Percentiles rank a stretch among this genome's conserved stretches.
phyloP scores from a whole-genome alignment of 306 rosid genomes.

The Vigna trinervia region DNA sequence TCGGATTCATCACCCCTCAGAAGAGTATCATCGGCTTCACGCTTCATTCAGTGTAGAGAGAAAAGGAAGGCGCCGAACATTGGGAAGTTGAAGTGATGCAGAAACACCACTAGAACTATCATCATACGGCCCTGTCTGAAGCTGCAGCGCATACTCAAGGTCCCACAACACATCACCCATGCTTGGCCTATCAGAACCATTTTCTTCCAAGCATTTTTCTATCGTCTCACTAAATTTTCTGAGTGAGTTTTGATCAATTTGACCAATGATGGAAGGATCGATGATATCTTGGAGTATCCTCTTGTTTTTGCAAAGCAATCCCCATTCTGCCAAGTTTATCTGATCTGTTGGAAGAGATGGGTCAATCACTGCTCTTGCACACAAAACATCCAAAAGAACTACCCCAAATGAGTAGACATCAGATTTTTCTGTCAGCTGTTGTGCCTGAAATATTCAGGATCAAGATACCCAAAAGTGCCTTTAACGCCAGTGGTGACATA shows the following conservation, averaged over 20 bases:
- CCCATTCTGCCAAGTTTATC: conserved; percentile 64
- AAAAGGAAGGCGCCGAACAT: conserved; percentile 44
- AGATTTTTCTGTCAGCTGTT: conserved; percentile 63
- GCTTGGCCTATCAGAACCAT: conserved; percentile 58
- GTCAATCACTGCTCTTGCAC: conserved; percentile 60
- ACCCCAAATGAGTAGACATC: conserved; percentile 70
- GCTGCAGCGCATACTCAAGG: conserved; percentile 62
- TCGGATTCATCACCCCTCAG: conserved; percentile 39
- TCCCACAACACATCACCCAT: conserved; percentile 69
- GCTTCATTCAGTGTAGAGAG: conserved; percentile 42
- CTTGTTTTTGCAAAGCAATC: conserved; percentile 51
- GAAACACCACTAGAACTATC: conserved; percentile 47
- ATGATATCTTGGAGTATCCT: conserved; percentile 46
- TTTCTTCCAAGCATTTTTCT: conserved; percentile 50
- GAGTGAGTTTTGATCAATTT: conserved; percentile 51
- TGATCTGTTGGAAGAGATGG: conserved; percentile 47
- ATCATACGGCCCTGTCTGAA: conserved; percentile 48
- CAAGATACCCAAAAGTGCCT: conserved; percentile 68
- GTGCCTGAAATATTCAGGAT: conserved; percentile 61
- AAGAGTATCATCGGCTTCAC: conserved; percentile 44
- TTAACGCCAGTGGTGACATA: conserved; percentile 51
- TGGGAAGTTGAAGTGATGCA: conserved; percentile 44
- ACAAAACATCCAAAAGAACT: conserved; percentile 61
- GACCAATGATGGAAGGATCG: conserved; percentile 51
- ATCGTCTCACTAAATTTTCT: conserved; percentile 49